Evolutionary conservation across 345 rosid genomes (phyloP).

Genomic region (Durio zibethinus): DNA sequence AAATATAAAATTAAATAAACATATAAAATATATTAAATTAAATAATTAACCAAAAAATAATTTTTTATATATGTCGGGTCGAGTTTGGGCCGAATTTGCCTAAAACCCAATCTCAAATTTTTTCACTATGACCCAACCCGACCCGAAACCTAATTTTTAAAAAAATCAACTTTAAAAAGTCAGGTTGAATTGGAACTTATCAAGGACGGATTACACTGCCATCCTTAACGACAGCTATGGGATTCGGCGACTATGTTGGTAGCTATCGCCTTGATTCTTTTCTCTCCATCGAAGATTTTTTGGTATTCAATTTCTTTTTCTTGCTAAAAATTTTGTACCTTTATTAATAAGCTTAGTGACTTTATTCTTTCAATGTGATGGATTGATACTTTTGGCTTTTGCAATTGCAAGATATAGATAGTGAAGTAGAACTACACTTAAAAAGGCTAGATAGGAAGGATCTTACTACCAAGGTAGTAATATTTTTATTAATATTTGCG

Average conservation of each 20-base stretch:
- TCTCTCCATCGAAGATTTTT: slow-evolving; percentile 40
- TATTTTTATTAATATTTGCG: not conserved
- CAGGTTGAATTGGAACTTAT: too few species aligned
- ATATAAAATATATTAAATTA: too few species aligned
- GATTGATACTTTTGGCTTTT: not conserved
- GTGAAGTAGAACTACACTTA: slow-evolving; percentile 80
- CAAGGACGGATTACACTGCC: too few species aligned
- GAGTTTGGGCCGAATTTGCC: too few species aligned
- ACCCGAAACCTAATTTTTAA: too few species aligned
- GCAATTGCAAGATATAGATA: slow-evolving; percentile 61
- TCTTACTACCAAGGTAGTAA: slow-evolving; percentile 76
- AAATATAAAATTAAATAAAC: too few species aligned
- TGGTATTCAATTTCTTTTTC: slow-evolving; percentile 31
- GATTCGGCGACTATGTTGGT: slow-evolving; percentile 90
- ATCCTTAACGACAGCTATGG: too few species aligned
- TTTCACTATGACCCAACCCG: too few species aligned
- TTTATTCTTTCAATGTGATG: not conserved
- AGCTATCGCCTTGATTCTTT: slow-evolving; percentile 70
- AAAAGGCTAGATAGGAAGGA: slow-evolving; percentile 86
- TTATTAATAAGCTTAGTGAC: not conserved
- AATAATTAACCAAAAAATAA: too few species aligned
- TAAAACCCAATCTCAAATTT: too few species aligned
- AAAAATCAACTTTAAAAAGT: too few species aligned
- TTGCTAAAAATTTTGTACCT: not conserved
- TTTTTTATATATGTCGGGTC: too few species aligned